Base-by-base conservation (phyloP, 345 rosid genomes). In the Excoecaria agallocha region DNA sequence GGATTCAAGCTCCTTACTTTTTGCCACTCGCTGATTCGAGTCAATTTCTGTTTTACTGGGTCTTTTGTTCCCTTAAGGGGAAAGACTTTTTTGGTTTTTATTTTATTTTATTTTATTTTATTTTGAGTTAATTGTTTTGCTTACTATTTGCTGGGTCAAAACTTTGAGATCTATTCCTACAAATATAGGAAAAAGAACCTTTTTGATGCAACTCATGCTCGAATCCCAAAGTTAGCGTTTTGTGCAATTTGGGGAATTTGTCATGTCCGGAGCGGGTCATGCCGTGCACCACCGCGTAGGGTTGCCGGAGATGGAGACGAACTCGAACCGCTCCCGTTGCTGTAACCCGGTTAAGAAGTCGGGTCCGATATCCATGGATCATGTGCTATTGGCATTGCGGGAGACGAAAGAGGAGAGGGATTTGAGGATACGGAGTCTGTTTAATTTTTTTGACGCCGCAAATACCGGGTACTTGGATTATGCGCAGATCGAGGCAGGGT, bases 391-490 rank as follows among this genome's bases (percentile, higher is more conserved):
- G 52, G 97, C 98, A 24, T 84, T 85, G 79, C 64, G 90, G 3
- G 97, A 94, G 84, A 90, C 92, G 30, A 91, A 85, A 81, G 95
- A 94, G 37, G 90, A 91, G 87, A 88, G 98, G 72, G 98, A 91
- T 20, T 59, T 68, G 3, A 81, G 97, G 58, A 87, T 94, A 54
- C 83, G 91, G 50, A 85, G 84, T 59, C 66, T 94, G 78, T 94
- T 94, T 77, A 72, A 70, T 66, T 92, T 91, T 86, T 92, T 92
- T 39, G 97, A 94, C 55, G 79, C 84, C 8, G 86, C 83, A 6
- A 85, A 86, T 67, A 69, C 56, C 22, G 98, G 95, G 11, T 94
- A 80, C 67, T 82, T 94, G 84, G 97, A 91, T 64, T 86, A 87
- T 66, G 66, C 85, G 16, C 95, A 94, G 87, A 94, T 94, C 78